Evolutionary conservation across 495 filamentous ascomycete species (phyloP), one percentile per base, ranked within the genome.

Genomic region (Lophium mytilinum): DNA sequence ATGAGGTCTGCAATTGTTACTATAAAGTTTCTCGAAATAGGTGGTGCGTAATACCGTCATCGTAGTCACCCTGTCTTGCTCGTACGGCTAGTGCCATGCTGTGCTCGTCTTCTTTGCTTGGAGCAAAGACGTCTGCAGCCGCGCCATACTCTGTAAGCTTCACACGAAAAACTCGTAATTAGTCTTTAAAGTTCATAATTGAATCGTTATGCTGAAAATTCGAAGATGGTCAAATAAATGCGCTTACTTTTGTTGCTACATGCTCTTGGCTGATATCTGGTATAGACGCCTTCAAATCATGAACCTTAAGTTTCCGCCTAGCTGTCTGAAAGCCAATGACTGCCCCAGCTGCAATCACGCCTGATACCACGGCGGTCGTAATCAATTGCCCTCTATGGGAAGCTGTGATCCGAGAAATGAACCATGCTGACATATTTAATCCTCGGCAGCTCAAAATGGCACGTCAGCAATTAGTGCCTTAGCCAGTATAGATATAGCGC

Each of bases 11-110:
- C 33, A 17, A 17, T 11, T 4, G 39, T 53, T 39, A 60, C 24
- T 15, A 35, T 30, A 12, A 17, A 45, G 14, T 37, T 7, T 47
- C 1, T 37, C 5, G 9, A 24, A 45, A 7, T 17, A n/a, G 45
- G 42, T 34, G 15, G 39, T 14, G 47, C 56, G 30, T 19, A 36
- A 50, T 72, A 86, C 84, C 86, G 69, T 96, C 88, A 75, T 96
- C 89, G 67, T 93, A 97, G 71, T 96, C 90, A 30, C 93, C 93
- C 49, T 81, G 76, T 52, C 88, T 84, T 9, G 90, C 93, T 64
- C 89, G 81, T 34, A 80, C 77, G 36, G 92, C 91, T 36, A 97
- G 80, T 35, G 82, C 78, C 37, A 82, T 79, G 71, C 83, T 85
- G 64, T 84, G 80, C 60, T 87, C 78, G 69, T 96, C 90, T 70